Base-by-base conservation (phyloP, 2,329 filamentous ascomycete genomes). In the Zalaria sp. region DNA sequence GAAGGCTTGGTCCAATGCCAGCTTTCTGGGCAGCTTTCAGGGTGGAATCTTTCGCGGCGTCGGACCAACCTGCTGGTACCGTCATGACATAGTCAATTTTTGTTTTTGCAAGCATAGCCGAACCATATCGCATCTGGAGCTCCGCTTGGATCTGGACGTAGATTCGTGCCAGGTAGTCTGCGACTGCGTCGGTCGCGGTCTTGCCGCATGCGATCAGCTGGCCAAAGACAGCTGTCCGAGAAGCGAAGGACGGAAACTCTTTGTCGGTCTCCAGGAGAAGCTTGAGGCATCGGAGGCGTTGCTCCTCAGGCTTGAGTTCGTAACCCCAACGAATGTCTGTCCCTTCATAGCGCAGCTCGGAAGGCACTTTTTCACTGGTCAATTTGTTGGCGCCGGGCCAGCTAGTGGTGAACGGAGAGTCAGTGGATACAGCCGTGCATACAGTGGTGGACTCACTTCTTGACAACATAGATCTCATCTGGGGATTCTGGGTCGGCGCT, bases 341-440 rank as follows among this genome's bases (percentile, higher is more conserved):
- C 44, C 72, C 68, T 51, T 77, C 77, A 49, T 81, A 79, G 41
- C 66, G 62, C 43, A 88, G 80, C 58, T 88, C 83, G 9, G 82
- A 86, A 1, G 83, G 83, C 2, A 88, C 83, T 66, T 89, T 89
- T 66, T 89, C 83, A 31, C 81, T 86, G n/a, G 83, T 87, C 62
- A 88, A 85, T 52, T 82, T 82, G 55, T 88, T 87, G 27, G 81
- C 81, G 26, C 83, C 83, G 0, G 83, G 83, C 83, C 83, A 89
- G 39, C 64, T 63, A 25, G 5, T 6, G 4, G n/a, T 7, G 10
- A 11, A 34, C 9, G 34, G 38, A 25, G 25, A 34, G 28, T 27
- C 6, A 40, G 28, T 10, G 18, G 11, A 8, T 5, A 9, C 8
- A 35, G n/a, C 26, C 25, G 11, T 25, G 26, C n/a, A 26, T 25